These are phyloP conservation scores for Sporothrix euskadiensis DNA, from an alignment of 2,329 filamentous ascomycete genomes.

Conservation along the genomic window DNA sequence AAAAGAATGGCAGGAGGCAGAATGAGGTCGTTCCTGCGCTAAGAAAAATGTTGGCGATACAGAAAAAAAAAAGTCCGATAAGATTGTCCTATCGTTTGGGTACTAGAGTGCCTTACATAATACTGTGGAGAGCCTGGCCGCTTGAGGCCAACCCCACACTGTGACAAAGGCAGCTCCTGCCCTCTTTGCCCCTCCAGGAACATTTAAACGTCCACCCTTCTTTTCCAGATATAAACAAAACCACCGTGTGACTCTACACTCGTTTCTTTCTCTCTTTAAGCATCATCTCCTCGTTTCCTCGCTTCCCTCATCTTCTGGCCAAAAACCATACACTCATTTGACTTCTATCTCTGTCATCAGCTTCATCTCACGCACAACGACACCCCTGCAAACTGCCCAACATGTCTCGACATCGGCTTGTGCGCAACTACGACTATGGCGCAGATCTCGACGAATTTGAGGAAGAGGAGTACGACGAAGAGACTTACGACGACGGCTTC, in stretches of 20 bases:
- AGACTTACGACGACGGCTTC: slow-evolving; percentile 50
- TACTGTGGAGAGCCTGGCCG: not conserved
- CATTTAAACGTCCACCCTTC: not conserved
- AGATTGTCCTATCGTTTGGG: no score
- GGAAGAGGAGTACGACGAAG: slow-evolving; percentile 32
- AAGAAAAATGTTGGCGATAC: slow-evolving; percentile 23
- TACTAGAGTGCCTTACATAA: not conserved
- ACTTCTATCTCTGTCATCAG: not conserved
- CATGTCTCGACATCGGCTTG: slow-evolving; percentile 53
- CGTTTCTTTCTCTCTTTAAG: not conserved
- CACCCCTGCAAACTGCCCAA: slow-evolving; percentile 2
- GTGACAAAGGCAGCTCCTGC: not conserved
- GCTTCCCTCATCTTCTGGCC: not conserved
- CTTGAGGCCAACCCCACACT: slow-evolving; percentile 22
- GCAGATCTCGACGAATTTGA: slow-evolving; percentile 56
- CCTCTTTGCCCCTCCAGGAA: slow-evolving; percentile 6
- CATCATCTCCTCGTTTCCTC: not conserved
- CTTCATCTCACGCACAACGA: not conserved
- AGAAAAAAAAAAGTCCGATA: slow-evolving; percentile 28
- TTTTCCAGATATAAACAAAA: slow-evolving; percentile 3
- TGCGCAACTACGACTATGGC: slow-evolving; percentile 53
- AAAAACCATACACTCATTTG: not conserved
- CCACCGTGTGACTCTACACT: not conserved
- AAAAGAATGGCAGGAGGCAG: slow-evolving; percentile 14
- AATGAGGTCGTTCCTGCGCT: slow-evolving; percentile 13